Conservation (phyloP, 805 yeast species). For the Brettanomyces anomalus region DNA sequence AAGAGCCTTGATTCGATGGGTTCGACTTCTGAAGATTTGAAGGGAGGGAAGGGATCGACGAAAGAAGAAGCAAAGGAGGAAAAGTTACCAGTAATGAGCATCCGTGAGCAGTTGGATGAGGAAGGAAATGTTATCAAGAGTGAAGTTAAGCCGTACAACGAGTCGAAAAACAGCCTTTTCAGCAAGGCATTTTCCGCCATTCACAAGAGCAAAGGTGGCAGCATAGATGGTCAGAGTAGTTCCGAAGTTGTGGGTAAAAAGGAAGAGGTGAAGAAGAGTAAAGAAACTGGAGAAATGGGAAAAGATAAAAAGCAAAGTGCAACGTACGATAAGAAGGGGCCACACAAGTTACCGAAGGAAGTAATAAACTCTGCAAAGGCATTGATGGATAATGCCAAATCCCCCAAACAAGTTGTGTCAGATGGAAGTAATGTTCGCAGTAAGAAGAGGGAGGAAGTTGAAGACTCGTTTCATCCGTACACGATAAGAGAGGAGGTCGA, state of each 20-base stretch:
- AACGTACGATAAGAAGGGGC: not conserved
- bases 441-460: not conserved
- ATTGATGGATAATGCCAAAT: not conserved
- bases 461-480: slow-evolving; percentile 26
- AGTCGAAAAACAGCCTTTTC: slow-evolving; percentile 4
- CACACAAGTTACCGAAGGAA: slow-evolving; percentile 19
- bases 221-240: not conserved
- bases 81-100: slow-evolving; percentile 67
- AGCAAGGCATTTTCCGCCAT: not conserved
- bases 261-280: slow-evolving; percentile 14
- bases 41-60: not conserved
- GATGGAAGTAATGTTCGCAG: not conserved
- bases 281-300: not conserved
- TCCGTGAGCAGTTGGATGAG: slow-evolving; percentile 76
- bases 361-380: not conserved
- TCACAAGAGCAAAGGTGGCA: not conserved
- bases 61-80: slow-evolving; percentile 24
- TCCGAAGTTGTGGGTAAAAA: not conserved
- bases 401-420: not conserved
- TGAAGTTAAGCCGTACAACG: slow-evolving; percentile 29
- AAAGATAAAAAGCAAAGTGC: not conserved
- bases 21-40: slow-evolving; percentile 13
- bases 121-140: slow-evolving; percentile 57
- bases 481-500: slow-evolving; percentile 76
- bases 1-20: slow-evolving; percentile 19